A percentile compares a stretch with the other conserved stretches of the same genome.
These are phyloP conservation scores for Alternaria atra DNA, from an alignment of 2,329 filamentous ascomycete species.

Conservation along the genomic window DNA sequence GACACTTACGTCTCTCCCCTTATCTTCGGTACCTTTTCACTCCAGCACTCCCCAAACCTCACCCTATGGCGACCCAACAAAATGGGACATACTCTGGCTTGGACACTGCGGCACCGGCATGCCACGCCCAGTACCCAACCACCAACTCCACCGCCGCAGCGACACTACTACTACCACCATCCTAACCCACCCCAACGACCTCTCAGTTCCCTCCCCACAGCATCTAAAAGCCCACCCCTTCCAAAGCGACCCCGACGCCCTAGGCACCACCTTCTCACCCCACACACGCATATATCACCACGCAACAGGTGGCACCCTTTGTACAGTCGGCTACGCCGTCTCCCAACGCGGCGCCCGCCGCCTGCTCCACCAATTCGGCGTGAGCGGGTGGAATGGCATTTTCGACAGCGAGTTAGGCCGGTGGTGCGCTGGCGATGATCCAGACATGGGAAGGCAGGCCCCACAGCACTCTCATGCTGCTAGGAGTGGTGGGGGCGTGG, in stretches of 20 bases:
- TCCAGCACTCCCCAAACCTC: constrained; percentile 15
- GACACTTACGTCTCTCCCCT: constrained; percentile 30
- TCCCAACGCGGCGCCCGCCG: constrained; percentile 42
- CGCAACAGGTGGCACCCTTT: constrained; percentile 38
- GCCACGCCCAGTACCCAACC: constrained; percentile 26
- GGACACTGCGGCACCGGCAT: constrained; percentile 47
- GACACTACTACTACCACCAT: constrained; percentile 22
- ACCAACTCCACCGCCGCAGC: constrained; percentile 12
- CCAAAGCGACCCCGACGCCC: constrained; percentile 36
- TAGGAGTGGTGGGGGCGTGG: background rate
- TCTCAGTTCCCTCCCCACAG: constrained; percentile 31
- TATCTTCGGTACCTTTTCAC: constrained; percentile 21
- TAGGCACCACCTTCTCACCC: constrained; percentile 33
- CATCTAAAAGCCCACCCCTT: constrained; percentile 46
- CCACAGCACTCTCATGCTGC: background rate
- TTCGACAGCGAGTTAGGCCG: constrained; percentile 40
- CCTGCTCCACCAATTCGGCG: constrained; percentile 40
- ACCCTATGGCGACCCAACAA: constrained; percentile 44
- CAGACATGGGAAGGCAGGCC: constrained; percentile 26
- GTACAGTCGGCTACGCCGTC: constrained; percentile 43
- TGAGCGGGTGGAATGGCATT: constrained; percentile 42
- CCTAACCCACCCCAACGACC: constrained; percentile 34
- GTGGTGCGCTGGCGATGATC: constrained; percentile 41
- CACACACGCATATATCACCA: constrained; percentile 43
- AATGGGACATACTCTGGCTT: constrained; percentile 55